A percentile compares a stretch with the other conserved stretches of the same genome.
Evolutionary conservation across 352 stramenopile species (phyloP).

Genomic region (Phytophthora sp.): DNA sequence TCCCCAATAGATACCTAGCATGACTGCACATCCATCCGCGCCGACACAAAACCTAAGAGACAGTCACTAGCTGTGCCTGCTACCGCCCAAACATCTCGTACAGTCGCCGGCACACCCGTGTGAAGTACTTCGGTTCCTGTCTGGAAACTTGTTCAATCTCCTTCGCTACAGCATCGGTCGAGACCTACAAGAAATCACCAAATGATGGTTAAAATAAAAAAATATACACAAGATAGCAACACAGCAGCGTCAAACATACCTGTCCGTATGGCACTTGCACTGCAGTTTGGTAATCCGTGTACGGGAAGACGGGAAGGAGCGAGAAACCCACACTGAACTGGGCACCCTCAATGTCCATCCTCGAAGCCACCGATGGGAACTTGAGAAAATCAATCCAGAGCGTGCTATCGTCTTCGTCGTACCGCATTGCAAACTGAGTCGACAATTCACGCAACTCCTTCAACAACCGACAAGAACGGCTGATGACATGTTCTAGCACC

Average conservation of each 20-base stretch:
- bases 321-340: constrained; percentile 67
- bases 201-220: not conserved
- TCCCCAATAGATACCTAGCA: constrained; percentile 47
- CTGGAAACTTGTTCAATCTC: constrained; percentile 56
- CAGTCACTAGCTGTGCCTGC: constrained; percentile 3
- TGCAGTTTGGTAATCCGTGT: constrained; percentile 50
- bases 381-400: constrained; percentile 76
- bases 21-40: not conserved
- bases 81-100: constrained; percentile 54
- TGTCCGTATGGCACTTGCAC: constrained; percentile 55
- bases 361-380: constrained; percentile 44
- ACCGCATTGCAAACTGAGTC: constrained; percentile 53
- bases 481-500: constrained; percentile 56
- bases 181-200: constrained; percentile 47
- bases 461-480: constrained; percentile 62
- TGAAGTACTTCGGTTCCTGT: constrained; percentile 58
- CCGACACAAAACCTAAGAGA: constrained; percentile 19
- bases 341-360: constrained; percentile 20
- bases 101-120: constrained; percentile 55
- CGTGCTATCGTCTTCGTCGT: constrained; percentile 45
- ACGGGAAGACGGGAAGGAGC: constrained; percentile 58
- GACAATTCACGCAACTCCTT: constrained; percentile 66
- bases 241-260: constrained; percentile 35
- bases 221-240: not conserved
- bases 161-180: constrained; percentile 46